These are phyloP conservation scores for Teunomyces kruisii DNA, from an alignment of 805 yeast genomes.

Conservation along the genomic window DNA sequence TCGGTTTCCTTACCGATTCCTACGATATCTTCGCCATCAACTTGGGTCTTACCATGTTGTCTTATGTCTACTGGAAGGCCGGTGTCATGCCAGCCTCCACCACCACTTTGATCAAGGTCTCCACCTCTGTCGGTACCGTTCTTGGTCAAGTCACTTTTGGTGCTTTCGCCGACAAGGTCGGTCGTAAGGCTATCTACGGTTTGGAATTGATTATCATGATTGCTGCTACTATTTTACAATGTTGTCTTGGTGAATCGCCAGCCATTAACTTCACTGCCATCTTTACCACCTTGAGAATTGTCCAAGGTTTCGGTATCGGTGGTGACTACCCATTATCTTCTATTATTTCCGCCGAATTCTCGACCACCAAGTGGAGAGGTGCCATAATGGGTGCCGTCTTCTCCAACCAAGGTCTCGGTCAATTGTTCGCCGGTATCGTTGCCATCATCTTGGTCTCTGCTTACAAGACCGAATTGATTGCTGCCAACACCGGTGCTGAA, in stretches of 20 bases:
- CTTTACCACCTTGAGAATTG: conserved; percentile 72
- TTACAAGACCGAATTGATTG: conserved; percentile 59
- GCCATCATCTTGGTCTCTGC: conserved; percentile 75
- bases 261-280: conserved; percentile 74
- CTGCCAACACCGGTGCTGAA: conserved; percentile 52
- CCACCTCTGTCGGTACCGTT: conserved; percentile 92
- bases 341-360: conserved; percentile 88
- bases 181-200: conserved; percentile 89
- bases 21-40: conserved; percentile 91
- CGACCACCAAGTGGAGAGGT: conserved; percentile 97
- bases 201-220: conserved; percentile 83
- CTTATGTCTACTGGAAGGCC: conserved; percentile 65
- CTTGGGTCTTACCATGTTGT: conserved; percentile 76
- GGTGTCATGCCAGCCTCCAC: conserved; percentile 70
- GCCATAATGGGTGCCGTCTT: conserved; percentile 96
- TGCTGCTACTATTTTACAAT: conserved; percentile 73
- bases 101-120: conserved; percentile 73
- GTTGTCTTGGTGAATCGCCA: conserved; percentile 67
- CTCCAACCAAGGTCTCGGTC: conserved; percentile 98
- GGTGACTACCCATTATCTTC: conserved; percentile 95
- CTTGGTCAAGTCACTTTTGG: conserved; percentile 89
- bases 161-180: conserved; percentile 73
- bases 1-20: conserved; percentile 90
- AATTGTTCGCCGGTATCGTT: conserved; percentile 81
- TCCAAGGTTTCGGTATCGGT: conserved; percentile 96